These are phyloP conservation scores for Ascodesmis nigricans DNA, from an alignment of 495 filamentous ascomycete species.

Conservation along the genomic window DNA sequence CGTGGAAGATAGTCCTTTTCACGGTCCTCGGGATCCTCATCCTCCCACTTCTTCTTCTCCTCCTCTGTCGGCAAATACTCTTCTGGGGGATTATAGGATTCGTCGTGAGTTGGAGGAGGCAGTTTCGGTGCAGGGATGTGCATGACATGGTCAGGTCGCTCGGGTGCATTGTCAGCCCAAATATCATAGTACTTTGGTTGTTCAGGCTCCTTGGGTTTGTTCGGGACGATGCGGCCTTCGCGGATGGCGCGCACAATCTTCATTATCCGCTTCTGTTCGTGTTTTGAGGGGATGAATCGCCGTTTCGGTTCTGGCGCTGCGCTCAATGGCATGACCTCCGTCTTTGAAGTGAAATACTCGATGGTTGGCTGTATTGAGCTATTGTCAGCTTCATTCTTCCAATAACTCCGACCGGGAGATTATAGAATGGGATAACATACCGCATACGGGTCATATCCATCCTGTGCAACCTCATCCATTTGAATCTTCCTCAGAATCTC, in stretches of 20 bases:
- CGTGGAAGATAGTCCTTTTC: conserved; percentile 73
- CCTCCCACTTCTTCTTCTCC: conserved; percentile 76
- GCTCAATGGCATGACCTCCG: conserved; percentile 85
- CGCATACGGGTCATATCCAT: conserved; percentile 79
- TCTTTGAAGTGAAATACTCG: conserved; percentile 76
- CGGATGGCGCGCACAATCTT: conserved; percentile 91
- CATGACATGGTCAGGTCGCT: conserved; percentile 72
- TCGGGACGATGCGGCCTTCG: conserved; percentile 83
- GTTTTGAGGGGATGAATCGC: conserved; percentile 90
- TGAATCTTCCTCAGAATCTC: conserved; percentile 75
- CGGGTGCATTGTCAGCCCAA: conserved; percentile 67
- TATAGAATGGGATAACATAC: conserved; percentile 22
- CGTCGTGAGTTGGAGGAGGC: conserved; percentile 78
- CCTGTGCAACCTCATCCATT: conserved; percentile 68
- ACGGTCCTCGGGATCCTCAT: conserved; percentile 69
- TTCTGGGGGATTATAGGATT: conserved; percentile 87
- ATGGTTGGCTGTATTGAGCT: conserved; percentile 43
- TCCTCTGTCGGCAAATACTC: conserved; percentile 76
- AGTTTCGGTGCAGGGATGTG: conserved; percentile 91
- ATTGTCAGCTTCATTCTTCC: conserved; percentile 1
- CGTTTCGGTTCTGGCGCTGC: conserved; percentile 88
- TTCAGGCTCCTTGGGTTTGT: conserved; percentile 51
- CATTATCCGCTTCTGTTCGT: conserved; percentile 91
- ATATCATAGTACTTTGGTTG: conserved; percentile 60
- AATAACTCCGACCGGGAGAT: no score